Percentiles rank a stretch among this genome's conserved stretches.
phyloP scores from a whole-genome alignment of 2,329 filamentous ascomycete species.

The Fusarium armeniacum region DNA sequence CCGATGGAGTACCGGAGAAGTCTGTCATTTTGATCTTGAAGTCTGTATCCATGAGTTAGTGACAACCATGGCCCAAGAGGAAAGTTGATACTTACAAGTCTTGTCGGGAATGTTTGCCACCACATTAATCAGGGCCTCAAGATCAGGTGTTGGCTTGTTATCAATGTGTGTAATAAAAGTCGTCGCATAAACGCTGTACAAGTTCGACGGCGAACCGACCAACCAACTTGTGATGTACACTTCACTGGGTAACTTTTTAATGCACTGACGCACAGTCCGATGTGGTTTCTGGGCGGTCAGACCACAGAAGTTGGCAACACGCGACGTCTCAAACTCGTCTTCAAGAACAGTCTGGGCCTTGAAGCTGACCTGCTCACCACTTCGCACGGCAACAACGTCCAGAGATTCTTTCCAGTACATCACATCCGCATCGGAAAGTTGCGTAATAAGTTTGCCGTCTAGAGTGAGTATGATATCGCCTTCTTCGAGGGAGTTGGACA shows the following conservation, averaged over 20 bases:
- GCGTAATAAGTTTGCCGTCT: constrained; percentile 91
- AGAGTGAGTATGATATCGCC: constrained; percentile 92
- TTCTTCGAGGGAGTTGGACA: constrained; percentile 76
- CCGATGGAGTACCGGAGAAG: constrained; percentile 97
- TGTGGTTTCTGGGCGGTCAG: constrained; percentile 93
- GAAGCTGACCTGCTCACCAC: constrained; percentile 82
- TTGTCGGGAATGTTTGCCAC: constrained; percentile 93
- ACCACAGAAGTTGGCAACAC: constrained; percentile 93
- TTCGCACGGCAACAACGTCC: constrained; percentile 88
- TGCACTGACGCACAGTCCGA: constrained; percentile 96
- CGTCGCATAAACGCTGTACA: constrained; percentile 92
- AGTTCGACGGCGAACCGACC: constrained; percentile 84
- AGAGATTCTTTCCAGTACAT: constrained; percentile 93
- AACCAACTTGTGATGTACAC: constrained; percentile 93
- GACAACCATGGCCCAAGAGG: rapidly evolving
- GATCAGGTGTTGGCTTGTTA: constrained; percentile 83
- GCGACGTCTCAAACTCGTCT: constrained; percentile 91
- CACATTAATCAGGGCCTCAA: constrained; percentile 84
- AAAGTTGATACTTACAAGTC: constrained; percentile 73
- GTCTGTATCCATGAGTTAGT: constrained; percentile 63
- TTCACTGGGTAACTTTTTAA: constrained; percentile 96
- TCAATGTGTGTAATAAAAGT: constrained; percentile 99
- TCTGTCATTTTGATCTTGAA: constrained; percentile 99
- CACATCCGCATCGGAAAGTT: constrained; percentile 90
- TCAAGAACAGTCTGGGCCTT: constrained; percentile 88